Evolutionary conservation across 2,329 filamentous ascomycete species (phyloP), one percentile per base, ranked within the genome.

Genomic region (Onygenales sp.): DNA sequence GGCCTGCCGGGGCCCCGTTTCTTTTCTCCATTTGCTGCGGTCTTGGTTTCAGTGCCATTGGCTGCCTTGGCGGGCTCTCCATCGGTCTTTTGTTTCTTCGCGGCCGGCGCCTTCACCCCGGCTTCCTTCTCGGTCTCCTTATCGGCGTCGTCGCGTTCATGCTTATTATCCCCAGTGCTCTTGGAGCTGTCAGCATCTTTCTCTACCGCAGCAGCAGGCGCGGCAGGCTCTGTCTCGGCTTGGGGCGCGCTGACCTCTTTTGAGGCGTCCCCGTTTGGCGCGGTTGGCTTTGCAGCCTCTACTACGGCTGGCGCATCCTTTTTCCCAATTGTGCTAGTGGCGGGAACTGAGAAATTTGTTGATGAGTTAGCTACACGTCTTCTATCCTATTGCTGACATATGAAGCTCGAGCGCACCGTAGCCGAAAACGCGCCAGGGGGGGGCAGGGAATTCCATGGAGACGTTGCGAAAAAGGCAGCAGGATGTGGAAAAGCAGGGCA

Each of bases 21-120:
- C 56, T 61, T 63, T n/a, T 57, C 58, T 14, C 59, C 63, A 41
- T 66, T 65, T 10, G 58, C 44, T 35, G 54, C 32, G 31, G 47
- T 50, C n/a, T 52, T 43, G 7, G 42, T 46, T 32, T 57, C 42
- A 17, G 54, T 51, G 32, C 60, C 59, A 51, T 63, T 62, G 10
- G 54, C 50, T 9, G 52, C 47, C 46, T 55, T 46, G 21, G 46
- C 14, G 13, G 52, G 8, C 39, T 59, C 51, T 4, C 47, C 44
- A 33, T 60, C 60, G 10, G 60, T 64, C 57, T 68, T 72, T 50
- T 65, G 65, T 55, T 70, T 71, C 57, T 72, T 72, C n/a, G 55
- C 41, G 7, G 61, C 56, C 11, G 64, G 63, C 46, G 65, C 63
- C 5, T 56, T 57, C 2, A 57, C 17, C 14, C 52, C 46, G 7